Base-by-base conservation (phyloP, 2,329 filamentous ascomycete species). In the Diaporthe vexans region DNA sequence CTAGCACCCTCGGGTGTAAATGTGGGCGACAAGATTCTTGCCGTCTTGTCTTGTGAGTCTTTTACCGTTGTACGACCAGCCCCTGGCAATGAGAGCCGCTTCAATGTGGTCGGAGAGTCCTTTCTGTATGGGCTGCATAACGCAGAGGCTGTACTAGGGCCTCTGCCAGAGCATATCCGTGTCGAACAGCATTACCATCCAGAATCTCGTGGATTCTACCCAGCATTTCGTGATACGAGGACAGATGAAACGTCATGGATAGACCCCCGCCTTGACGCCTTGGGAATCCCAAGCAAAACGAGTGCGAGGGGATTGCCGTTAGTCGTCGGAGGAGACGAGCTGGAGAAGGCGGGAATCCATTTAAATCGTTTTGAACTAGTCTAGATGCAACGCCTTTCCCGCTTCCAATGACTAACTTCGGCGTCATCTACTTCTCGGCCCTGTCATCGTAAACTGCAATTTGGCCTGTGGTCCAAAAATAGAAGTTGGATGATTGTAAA, bases 11-110 rank as follows among this genome's bases (percentile, higher is more conserved):
- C 46, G 15, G 21, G 7, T 29, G n/a, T 35, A 4, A 35, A 26
- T 26, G 13, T 43, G 19, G 65, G 65, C 33, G 65, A 68, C 37
- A 54, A 19, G n/a, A 26, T 68, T 48, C 24, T 54, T n/a, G 65
- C 48, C 4, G 40, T 68, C 29, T 29, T 40, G 26, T 54, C 33
- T 13, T 68, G 33, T 9, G 1, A 4, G 48, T 40, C 48, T n/a
- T 54, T 68, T 8, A 68, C 37, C 6, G 48, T 68, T 19, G 21
- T 68, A 19, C 65, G 65, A 54, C 65, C 48, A 15, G 33, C 24
- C 65, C 29, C 48, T 4, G 48, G 48, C 19, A 7, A 26, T 26
- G 48, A 68, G 37, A 10, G 8, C 43, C 65, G 65, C 9, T 68
- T 40, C 15, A 24, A 56, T 4, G 48, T 43, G n/a, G 48, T 68